These are phyloP conservation scores for Termitomyces sp. DNA, from an alignment of 768 basidiomycete genomes.

Conservation along the genomic window DNA sequence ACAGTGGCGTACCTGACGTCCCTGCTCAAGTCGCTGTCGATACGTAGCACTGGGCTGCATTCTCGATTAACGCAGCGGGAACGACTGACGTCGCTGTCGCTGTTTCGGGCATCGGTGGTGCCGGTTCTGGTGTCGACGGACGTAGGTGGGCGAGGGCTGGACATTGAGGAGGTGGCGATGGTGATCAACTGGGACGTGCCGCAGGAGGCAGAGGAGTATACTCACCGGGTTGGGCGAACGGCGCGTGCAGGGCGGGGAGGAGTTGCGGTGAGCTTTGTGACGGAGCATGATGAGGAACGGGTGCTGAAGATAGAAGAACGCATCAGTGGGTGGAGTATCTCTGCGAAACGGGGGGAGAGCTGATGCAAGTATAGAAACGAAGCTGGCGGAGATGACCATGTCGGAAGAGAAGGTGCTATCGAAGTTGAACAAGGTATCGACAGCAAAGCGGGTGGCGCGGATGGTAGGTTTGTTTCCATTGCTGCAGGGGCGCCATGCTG, in stretches of 20 bases:
- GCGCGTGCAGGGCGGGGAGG: slow-evolving; percentile 89
- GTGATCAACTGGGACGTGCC: slow-evolving; percentile 99
- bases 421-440: slow-evolving; percentile 83
- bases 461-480: slow-evolving; percentile 59
- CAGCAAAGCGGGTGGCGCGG: slow-evolving; percentile 87
- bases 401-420: slow-evolving; percentile 82
- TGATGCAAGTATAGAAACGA: slow-evolving; percentile 48
- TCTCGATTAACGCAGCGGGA: slow-evolving; percentile 92
- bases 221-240: slow-evolving; percentile 92
- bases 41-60: slow-evolving; percentile 88
- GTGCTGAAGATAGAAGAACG: slow-evolving; percentile 81
- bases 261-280: slow-evolving; percentile 90
- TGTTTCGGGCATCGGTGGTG: slow-evolving; percentile 83
- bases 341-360: not conserved
- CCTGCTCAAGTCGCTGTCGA: slow-evolving; percentile 71
- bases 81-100: slow-evolving; percentile 74
- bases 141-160: slow-evolving; percentile 91
- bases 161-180: slow-evolving; percentile 94
- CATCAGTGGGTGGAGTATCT: slow-evolving; percentile 57
- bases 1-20: slow-evolving; percentile 88
- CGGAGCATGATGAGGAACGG: slow-evolving; percentile 86
- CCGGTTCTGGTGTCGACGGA: slow-evolving; percentile 94
- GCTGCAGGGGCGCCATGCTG: not conserved
- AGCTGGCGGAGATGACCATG: slow-evolving; percentile 68
- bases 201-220: slow-evolving; percentile 86